Evolutionary conservation across 208 protist species (phyloP), one percentile per base, ranked within the genome.

Genomic region (Acanthamoeba castellanii): DNA sequence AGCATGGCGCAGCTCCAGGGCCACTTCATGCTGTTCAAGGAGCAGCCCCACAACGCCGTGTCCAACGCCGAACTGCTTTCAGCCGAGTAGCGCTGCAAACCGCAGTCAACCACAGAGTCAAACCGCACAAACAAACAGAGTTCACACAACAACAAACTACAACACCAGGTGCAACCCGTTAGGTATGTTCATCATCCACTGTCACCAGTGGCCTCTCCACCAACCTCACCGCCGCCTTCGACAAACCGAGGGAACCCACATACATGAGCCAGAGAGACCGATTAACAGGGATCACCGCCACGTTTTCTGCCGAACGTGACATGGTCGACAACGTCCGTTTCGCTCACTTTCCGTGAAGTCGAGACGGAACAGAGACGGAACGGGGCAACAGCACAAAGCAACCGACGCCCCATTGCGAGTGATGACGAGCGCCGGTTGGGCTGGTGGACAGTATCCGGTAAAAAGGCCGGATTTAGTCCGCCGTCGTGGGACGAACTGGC

Each of bases 1-100:
- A 98, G 97, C 76, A 98, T 98, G 22, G 99, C 99, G 2, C 96
- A 98, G 95, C 96, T 99, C 32, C 99, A 99, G 96, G 98, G 98
- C 52, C 98, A 99, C 93, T 97, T 99, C 20, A 99, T 99, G 84
- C 97, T 98, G 52, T 96, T 99, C 95, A 97, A 98, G 64, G 97
- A 99, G 85, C 95, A 96, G 78, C 96, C 98, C 0, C 50, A 97
- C 45, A 57, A 89, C 7, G 97, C 98, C n/a, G 95, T 98, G 34
- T n/a, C 81, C 42, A 95, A 81, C 34, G 42, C 96, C 27, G 13
- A 59, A 25, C 90, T 94, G 6, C 87, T 96, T 20, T 61, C 37
- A 37, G 37, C 37, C 37, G 55, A 59, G 55, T 13, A 59, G 55
- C 1, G 1, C 55, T 57, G 52, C 52, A 57, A 7, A 57, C 52